A percentile compares a stretch with the other conserved stretches of the same genome.
Evolutionary conservation across 805 yeast genomes (phyloP).

Genomic region (Metschnikowia kunwiensis): DNA sequence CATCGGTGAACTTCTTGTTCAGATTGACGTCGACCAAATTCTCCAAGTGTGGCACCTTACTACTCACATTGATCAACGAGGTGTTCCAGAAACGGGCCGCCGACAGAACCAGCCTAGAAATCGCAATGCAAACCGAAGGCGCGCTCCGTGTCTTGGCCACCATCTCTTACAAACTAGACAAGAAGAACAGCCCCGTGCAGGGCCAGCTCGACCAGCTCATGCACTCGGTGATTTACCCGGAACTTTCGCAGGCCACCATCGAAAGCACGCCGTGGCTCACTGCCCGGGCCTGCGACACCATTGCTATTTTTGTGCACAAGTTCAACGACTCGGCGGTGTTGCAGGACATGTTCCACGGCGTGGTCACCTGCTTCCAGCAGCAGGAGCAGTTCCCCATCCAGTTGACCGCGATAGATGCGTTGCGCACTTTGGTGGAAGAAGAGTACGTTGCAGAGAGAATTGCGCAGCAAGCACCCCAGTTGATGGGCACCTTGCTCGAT

Average conservation of each 20-base stretch:
- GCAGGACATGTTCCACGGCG: constrained; percentile 40
- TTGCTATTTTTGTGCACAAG: constrained; percentile 37
- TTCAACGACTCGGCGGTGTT: constrained; percentile 34
- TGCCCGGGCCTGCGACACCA: constrained; percentile 46
- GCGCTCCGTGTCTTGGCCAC: constrained; percentile 42
- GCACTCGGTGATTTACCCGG: constrained; percentile 40
- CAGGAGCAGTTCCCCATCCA: constrained; percentile 48
- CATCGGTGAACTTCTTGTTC: constrained; percentile 46
- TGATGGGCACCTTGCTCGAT: constrained; percentile 43
- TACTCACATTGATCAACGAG: constrained; percentile 33
- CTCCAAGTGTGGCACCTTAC: constrained; percentile 34
- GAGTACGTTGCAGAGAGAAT: constrained; percentile 35
- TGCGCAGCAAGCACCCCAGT: constrained; percentile 43
- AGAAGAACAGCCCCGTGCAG: constrained; percentile 33
- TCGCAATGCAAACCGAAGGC: constrained; percentile 41
- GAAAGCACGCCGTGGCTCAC: constrained; percentile 39
- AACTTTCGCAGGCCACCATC: constrained; percentile 30
- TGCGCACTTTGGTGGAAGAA: constrained; percentile 47
- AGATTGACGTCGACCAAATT: constrained; percentile 36
- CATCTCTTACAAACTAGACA: constrained; percentile 36
- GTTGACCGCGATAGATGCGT: constrained; percentile 52
- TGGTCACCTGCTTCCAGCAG: constrained; percentile 38
- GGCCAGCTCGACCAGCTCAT: constrained; percentile 40
- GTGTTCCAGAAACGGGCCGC: constrained; percentile 33
- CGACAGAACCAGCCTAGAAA: constrained; percentile 24